These are phyloP conservation scores for Vitis cinerea DNA, from an alignment of 164 flowering plant species.

Conservation along the genomic window DNA sequence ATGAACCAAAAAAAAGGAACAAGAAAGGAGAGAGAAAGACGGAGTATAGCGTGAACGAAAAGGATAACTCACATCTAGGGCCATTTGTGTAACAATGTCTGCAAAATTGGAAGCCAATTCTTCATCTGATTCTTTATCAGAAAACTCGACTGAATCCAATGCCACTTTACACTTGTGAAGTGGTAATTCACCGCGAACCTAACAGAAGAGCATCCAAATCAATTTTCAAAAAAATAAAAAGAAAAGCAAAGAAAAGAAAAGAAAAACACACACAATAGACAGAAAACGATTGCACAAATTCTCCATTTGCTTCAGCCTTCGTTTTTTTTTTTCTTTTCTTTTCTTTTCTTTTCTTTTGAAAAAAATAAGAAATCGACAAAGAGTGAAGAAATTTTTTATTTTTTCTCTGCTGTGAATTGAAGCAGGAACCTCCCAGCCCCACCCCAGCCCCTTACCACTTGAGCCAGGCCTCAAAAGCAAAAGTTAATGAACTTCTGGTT, in stretches of 20 bases:
- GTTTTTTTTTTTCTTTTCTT: too few relatives aligned
- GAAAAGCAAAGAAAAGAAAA: not conserved
- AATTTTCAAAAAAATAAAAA: not conserved
- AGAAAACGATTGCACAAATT: too few relatives aligned
- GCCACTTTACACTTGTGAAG: conserved; percentile 73
- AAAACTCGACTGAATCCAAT: conserved; percentile 69
- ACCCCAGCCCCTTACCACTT: too few relatives aligned
- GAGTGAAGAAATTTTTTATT: too few relatives aligned
- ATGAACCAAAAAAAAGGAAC: not conserved
- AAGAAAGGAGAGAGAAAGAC: not conserved
- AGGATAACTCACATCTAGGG: conserved; percentile 72
- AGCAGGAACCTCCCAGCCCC: too few relatives aligned
- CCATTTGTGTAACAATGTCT: conserved; percentile 86
- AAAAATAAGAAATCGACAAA: too few relatives aligned
- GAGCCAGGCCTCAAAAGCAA: too few relatives aligned
- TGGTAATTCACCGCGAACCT: conserved; percentile 88
- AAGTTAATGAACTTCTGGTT: too few relatives aligned
- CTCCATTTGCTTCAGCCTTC: too few relatives aligned
- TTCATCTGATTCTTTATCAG: conserved; percentile 42
- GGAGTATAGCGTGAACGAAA: not conserved
- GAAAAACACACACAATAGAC: too few relatives aligned
- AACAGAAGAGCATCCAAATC: not conserved
- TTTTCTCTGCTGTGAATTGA: too few relatives aligned
- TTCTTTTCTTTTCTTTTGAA: too few relatives aligned
- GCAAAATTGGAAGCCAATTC: conserved; percentile 73